These are phyloP conservation scores for Coffea canephora DNA, from an alignment of 257 asterid genomes.

Conservation along the genomic window DNA sequence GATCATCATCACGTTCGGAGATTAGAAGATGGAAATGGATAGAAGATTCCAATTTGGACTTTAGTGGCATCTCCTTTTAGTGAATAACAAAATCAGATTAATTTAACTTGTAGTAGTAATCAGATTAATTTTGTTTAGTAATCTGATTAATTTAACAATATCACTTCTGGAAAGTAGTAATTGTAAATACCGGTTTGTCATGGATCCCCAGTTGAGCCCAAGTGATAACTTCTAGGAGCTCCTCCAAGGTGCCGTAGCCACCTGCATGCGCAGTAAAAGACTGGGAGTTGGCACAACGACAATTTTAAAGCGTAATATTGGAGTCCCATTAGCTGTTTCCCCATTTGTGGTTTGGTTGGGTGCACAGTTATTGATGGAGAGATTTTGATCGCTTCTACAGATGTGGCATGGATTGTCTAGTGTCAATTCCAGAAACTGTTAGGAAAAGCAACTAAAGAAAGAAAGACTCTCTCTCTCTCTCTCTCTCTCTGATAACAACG, in stretches of 20 bases:
- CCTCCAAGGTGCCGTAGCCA: constrained; percentile 96
- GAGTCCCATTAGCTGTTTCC: constrained; percentile 1
- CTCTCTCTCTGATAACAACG: not conserved
- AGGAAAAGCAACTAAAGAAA: constrained; percentile 25
- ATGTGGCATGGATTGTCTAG: constrained; percentile 9
- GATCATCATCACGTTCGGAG: no score
- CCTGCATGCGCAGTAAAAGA: constrained; percentile 38
- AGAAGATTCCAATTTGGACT: no score
- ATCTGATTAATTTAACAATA: not conserved
- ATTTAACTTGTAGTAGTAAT: not conserved
- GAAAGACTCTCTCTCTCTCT: no score
- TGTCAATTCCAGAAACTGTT: constrained; percentile 6
- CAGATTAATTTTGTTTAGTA: no score
- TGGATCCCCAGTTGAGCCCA: constrained; percentile 98
- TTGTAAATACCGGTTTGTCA: constrained; percentile 69
- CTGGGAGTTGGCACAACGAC: not conserved
- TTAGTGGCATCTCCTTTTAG: no score
- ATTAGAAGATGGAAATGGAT: no score
- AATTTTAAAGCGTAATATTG: not conserved
- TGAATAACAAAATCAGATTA: not conserved
- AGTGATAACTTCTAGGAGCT: constrained; percentile 85
- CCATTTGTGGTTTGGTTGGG: not conserved
- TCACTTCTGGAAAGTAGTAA: no score
- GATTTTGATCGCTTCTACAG: constrained; percentile 5
- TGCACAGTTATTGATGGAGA: constrained; percentile 9